Base-by-base conservation (phyloP, 805 yeast genomes). In the Lipomyces kockii region DNA sequence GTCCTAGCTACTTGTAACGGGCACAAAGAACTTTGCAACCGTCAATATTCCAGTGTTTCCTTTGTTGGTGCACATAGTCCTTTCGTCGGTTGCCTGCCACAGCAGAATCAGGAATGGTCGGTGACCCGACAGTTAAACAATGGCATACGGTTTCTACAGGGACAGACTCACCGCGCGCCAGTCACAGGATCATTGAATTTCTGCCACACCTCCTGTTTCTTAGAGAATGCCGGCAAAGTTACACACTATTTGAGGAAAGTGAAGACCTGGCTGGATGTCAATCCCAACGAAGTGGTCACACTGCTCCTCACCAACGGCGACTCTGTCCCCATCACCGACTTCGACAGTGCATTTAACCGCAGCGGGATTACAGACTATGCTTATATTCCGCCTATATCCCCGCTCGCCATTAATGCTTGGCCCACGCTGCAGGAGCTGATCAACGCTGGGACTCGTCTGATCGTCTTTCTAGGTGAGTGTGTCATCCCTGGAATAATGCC, bases 101-200 rank as follows among this genome's bases (percentile, higher is more conserved):
- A 49, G 53, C 27, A 49, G 53, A 49, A 49, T 14, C 22, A 49
- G 22, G 27, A 11, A 3, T 22, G 22, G 27, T 22, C 53, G 1
- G 53, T 49, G 53, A 49, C 53, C 14, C 22, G 6, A 14, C 53
- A 49, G 22, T 14, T 49, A 3, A 7, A 49, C 53, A 49, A 22
- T n/a, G 53, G 53, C 53, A 49, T 49, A 49, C 53, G 53, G 53
- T 20, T 49, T 49, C 53, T 49, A 22, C 53, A 49, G 22, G 53
- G 53, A 6, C 53, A 49, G 53, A 49, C 53, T 49, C 53, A 49
- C 14, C 39, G 22, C 22, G 53, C 11, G 53, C 27, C 27, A 9
- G 1, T 49, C 27, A 49, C 53, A 49, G 53, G 53, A n/a, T 49
- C 53, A 49, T 7, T 49, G 53, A 49, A 49, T 5, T 49, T 49